phyloP scores from a whole-genome alignment of 495 filamentous ascomycete species.

The Polyplosphaeria fusca region DNA sequence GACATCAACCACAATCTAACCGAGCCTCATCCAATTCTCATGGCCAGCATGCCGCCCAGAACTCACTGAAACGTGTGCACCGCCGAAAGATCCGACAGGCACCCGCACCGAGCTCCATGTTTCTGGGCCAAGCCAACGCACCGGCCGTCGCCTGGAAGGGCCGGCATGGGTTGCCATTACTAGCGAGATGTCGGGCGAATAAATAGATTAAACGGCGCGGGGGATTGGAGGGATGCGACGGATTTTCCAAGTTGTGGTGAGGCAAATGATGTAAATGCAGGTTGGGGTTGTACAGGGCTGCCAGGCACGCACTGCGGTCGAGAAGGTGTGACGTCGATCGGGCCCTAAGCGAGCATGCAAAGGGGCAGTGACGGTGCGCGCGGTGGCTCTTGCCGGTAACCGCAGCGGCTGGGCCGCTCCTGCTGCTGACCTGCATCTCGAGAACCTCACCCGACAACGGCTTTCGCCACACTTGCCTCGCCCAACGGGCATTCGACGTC shows the following conservation, averaged over 20 bases:
- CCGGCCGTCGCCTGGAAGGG: too few relatives aligned
- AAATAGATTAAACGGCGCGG: neutral
- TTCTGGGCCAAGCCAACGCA: too few relatives aligned
- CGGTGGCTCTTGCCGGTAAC: too few relatives aligned
- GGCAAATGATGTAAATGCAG: conserved; percentile 13
- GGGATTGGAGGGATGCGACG: neutral
- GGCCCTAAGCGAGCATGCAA: conserved; percentile 15
- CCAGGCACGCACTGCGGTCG: conserved; percentile 7
- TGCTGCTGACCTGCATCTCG: neutral
- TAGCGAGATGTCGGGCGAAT: too few relatives aligned
- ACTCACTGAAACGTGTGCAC: too few relatives aligned
- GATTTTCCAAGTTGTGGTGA: neutral
- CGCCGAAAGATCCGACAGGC: too few relatives aligned
- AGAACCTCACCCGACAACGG: neutral
- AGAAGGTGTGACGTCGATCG: conserved; percentile 26
- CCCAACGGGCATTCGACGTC: too few relatives aligned
- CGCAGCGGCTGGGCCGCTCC: neutral
- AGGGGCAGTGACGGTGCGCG: conserved; percentile 9
- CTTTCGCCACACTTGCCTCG: neutral
- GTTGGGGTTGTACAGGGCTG: neutral
- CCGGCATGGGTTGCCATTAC: too few relatives aligned
- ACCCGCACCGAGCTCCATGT: too few relatives aligned
- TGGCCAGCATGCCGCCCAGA: too few relatives aligned
- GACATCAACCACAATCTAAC: too few relatives aligned
- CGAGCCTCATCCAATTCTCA: too few relatives aligned